Evolutionary conservation across 1,284 basidiomycete species (phyloP), one percentile per base, ranked within the genome.

Genomic region (Sanghuangporus baumii): DNA sequence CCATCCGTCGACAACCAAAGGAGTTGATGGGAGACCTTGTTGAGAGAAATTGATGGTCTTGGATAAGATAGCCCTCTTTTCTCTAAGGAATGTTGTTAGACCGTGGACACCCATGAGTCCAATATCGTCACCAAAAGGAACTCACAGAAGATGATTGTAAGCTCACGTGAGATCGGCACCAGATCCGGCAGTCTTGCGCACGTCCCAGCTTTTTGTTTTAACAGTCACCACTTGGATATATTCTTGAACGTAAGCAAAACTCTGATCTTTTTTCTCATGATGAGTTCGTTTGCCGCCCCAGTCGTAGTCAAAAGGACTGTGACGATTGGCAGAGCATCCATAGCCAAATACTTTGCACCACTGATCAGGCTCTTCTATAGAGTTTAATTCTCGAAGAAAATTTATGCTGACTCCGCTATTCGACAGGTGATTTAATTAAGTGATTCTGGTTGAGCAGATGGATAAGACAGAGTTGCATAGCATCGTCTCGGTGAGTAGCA

Each of bases 1-100:
- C 91, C 89, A 93, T 50, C 85, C 91, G 76, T 96, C 93, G 46
- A 95, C 83, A 1, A 95, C 86, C 65, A 94, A 77, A 9, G 57
- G 64, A 46, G 67, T 65, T 31, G 56, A 55, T 38, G 43, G 61
- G 9, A 61, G 62, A 47, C 67, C 26, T 65, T 48, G 52, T 51
- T 63, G 57, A 58, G 72, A 70, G 67, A 86, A 72, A 37, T 75
- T 73, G 40, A 84, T 68, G 0, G 81, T 78, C 61, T 75, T 79
- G 18, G 88, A 85, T 55, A 93, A 75, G 3, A 77, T 71, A 51
- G 83, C 82, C 56, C 83, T 80, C 70, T 92, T 84, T 72, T 93
- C 91, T 66, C 84, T 85, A 55, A 94, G 79, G 72, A 88, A 94
- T 0, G 87, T 88, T 26, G 89, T 85, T 47, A 94, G 81, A 40